Base-by-base conservation (phyloP, 2,329 filamentous ascomycete species). In the Exophiala phaeomuriformis region DNA sequence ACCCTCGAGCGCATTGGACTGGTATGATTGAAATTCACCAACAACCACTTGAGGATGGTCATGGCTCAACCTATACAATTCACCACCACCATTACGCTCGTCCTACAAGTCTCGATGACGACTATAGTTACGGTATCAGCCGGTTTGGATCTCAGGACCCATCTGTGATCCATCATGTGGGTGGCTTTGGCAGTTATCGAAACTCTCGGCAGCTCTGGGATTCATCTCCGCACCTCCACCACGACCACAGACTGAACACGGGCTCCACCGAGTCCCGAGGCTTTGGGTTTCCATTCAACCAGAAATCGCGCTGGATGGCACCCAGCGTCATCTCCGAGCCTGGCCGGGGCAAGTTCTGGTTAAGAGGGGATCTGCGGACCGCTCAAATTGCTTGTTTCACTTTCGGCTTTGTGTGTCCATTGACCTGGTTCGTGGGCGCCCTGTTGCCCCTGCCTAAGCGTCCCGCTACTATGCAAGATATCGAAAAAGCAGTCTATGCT, bases 351-450 rank as follows among this genome's bases (percentile, higher is more conserved):
- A 27, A 27, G 39, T 19, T 19, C 19, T 76, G 85, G 58, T 8
- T 41, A 9, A n/a, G 45, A 2, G 35, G 31, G 27, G 83, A 83
- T 47, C 79, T 80, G 58, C 79, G 86, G 57, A 90, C 90, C 64
- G 71, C 82, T 44, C 89, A 94, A 68, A 78, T 91, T 31, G 73
- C 85, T 49, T 73, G 88, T 46, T 94, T 94, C 69, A 81, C 83
- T 51, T 40, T 85, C 44, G 89, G 89, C 28, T 94, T 94, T 64
- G 72, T 91, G 44, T 81, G 89, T 64, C 89, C 88, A 4, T 77
- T 89, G 56, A 76, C 82, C 51, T 94, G 88, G 88, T 86, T 91
- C 72, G 75, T 89, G 58, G 89, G 84, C 1, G 80, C 88, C 1
- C 77, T 90, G 50, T 73, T 93, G 8, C 86, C 87, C 1, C 70